Evolutionary conservation across 2,329 filamentous ascomycete genomes (phyloP).

Genomic region (Pyricularia sp.): DNA sequence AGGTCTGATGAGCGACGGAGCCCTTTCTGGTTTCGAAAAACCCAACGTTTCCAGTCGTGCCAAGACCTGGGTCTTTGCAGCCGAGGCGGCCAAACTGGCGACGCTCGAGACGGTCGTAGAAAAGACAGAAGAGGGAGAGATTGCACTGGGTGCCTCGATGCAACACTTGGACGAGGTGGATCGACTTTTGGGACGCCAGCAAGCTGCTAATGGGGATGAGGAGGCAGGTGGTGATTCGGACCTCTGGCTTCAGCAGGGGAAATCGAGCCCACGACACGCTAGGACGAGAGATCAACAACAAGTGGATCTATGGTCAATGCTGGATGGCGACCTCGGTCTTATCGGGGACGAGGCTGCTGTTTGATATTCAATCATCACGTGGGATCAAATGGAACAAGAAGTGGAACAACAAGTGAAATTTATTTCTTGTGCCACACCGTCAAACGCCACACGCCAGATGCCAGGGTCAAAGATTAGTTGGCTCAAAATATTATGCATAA

Average conservation of each 20-base stretch:
- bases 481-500: background rate
- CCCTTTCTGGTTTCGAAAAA: slow-evolving; percentile 21
- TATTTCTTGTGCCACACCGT: background rate
- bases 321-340: slow-evolving; percentile 42
- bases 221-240: slow-evolving; percentile 16
- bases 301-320: slow-evolving; percentile 33
- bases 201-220: slow-evolving; percentile 9
- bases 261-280: slow-evolving; percentile 8
- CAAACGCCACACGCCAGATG: background rate
- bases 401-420: background rate
- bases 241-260: slow-evolving; percentile 23
- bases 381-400: background rate
- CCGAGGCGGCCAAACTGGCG: slow-evolving; percentile 45
- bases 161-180: slow-evolving; percentile 35
- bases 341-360: slow-evolving; percentile 24
- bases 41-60: slow-evolving; percentile 29
- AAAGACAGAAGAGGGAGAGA: slow-evolving; percentile 44
- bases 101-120: slow-evolving; percentile 46
- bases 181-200: slow-evolving; percentile 28
- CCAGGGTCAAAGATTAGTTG: background rate
- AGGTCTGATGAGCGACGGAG: slow-evolving; percentile 29
- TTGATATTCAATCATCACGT: background rate
- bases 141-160: slow-evolving; percentile 40
- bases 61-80: slow-evolving; percentile 46
- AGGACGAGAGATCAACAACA: background rate